A percentile compares a stretch with the other conserved stretches of the same genome.
These are phyloP conservation scores for Salvia rosmarinus DNA, from an alignment of 257 asterid species.

Conservation along the genomic window DNA sequence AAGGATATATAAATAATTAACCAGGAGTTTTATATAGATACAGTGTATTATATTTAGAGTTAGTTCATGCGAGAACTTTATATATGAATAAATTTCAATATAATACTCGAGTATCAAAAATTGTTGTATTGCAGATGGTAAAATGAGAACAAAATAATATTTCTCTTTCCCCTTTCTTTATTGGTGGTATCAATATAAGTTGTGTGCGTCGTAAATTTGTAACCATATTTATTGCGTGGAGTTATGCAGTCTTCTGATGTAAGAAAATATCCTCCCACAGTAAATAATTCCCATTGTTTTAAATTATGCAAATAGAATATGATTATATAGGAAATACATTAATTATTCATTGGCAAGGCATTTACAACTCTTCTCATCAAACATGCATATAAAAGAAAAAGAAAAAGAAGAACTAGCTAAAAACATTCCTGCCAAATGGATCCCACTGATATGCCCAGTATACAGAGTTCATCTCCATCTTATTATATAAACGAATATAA, in stretches of 20 bases:
- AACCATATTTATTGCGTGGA: background rate
- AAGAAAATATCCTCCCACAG: background rate
- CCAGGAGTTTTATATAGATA: no score
- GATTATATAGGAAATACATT: background rate
- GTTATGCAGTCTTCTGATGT: background rate
- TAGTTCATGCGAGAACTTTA: no score
- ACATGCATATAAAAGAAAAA: background rate
- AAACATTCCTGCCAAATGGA: background rate
- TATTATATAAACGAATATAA: background rate
- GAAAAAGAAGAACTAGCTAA: background rate
- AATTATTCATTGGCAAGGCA: background rate
- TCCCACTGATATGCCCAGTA: slow-evolving; percentile 27
- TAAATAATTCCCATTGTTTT: no score
- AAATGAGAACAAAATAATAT: no score
- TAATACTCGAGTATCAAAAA: no score
- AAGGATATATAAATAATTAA: no score
- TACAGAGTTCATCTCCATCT: no score
- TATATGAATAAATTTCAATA: no score
- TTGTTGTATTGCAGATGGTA: no score
- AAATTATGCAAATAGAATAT: background rate
- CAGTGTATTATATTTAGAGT: no score
- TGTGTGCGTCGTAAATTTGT: background rate
- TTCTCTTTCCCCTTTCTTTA: no score
- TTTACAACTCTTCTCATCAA: background rate
- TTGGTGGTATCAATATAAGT: background rate